Evolutionary conservation across 2,329 filamentous ascomycete genomes (phyloP).

Genomic region (Kalaharituber pfeilii): DNA sequence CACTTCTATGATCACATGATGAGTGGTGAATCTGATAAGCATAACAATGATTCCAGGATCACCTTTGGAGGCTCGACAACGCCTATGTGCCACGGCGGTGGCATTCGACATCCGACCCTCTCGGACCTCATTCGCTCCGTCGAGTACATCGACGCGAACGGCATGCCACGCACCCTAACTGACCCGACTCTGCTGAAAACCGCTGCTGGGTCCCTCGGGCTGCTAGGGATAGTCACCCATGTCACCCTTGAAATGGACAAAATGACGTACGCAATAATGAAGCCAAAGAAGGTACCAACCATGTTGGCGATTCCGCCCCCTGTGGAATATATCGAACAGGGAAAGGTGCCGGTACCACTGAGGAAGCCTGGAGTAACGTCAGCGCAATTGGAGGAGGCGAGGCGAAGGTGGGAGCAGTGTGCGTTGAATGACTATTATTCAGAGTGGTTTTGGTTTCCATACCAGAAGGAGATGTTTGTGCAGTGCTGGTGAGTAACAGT

Average conservation of each 20-base stretch:
- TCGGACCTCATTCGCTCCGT: conserved; percentile 33
- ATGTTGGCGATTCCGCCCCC: conserved; percentile 32
- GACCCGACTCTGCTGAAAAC: conserved; percentile 29
- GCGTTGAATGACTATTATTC: conserved; percentile 31
- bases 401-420: conserved; percentile 27
- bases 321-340: conserved; percentile 19
- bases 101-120: conserved; percentile 30
- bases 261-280: conserved; percentile 34
- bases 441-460: conserved; percentile 38
- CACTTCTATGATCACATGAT: no score
- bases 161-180: conserved; percentile 28
- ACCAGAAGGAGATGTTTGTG: conserved; percentile 31
- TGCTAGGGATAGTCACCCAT: conserved; percentile 34
- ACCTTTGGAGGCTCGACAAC: conserved; percentile 33
- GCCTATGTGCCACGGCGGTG: conserved; percentile 34
- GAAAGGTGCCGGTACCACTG: conserved; percentile 10
- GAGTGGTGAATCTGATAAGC: no score
- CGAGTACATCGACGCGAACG: conserved; percentile 34
- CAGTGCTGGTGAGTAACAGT: conserved; percentile 28
- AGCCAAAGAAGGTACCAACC: conserved; percentile 31
- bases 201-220: conserved; percentile 32
- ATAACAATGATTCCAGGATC: conserved; percentile 22
- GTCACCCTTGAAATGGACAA: conserved; percentile 33
- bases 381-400: conserved; percentile 25
- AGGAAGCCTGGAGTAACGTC: conserved; percentile 21